Percentiles rank a stretch among this genome's conserved stretches.
These are phyloP conservation scores for Elongisporangium anandrum DNA, from an alignment of 352 stramenopile species.

Conservation along the genomic window DNA sequence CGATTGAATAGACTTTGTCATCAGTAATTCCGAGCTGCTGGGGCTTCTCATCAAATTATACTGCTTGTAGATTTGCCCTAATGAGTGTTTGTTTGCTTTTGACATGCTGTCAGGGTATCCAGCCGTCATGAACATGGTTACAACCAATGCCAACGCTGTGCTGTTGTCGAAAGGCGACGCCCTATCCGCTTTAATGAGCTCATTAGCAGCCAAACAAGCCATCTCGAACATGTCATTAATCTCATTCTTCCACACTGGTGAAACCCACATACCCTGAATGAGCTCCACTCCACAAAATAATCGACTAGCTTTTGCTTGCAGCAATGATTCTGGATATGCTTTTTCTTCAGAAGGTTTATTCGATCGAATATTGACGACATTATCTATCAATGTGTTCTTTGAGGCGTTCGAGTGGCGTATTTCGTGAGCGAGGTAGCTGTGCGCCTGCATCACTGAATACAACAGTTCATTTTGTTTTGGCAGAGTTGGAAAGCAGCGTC, in stretches of 20 bases:
- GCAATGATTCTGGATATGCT: not conserved
- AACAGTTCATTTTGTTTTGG: slow-evolving; percentile 23
- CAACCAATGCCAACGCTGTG: not conserved
- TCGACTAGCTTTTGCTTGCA: not conserved
- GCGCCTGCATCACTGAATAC: slow-evolving; percentile 11
- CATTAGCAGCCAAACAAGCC: not conserved
- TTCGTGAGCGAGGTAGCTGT: not conserved
- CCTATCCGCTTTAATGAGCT: not conserved
- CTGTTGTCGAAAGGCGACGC: not conserved
- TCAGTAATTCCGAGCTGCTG: not conserved
- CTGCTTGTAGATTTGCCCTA: not conserved
- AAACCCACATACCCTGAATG: not conserved
- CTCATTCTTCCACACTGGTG: not conserved
- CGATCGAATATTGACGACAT: not conserved
- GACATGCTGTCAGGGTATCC: not conserved
- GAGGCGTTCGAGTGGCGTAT: not conserved
- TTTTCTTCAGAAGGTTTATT: not conserved
- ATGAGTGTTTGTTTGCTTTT: not conserved
- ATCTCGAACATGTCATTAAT: not conserved
- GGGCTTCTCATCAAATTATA: not conserved
- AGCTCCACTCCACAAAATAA: not conserved
- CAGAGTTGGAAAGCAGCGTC: not conserved
- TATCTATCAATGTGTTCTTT: not conserved
- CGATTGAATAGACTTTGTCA: not conserved
- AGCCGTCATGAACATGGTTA: not conserved